These are phyloP conservation scores for Penicillium salamii DNA, from an alignment of 495 filamentous ascomycete genomes.

Conservation along the genomic window DNA sequence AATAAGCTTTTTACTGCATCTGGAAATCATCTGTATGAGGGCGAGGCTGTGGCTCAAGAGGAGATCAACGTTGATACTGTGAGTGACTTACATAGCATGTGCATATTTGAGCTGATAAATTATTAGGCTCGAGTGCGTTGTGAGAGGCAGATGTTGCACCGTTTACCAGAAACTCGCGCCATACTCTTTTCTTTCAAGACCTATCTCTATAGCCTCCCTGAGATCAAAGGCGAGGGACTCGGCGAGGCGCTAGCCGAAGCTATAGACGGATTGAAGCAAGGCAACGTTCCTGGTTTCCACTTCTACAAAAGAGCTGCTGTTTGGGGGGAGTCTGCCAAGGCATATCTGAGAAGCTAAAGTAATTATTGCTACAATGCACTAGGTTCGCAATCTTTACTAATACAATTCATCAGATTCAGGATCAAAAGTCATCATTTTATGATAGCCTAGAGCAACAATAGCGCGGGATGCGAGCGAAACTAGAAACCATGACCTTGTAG, in stretches of 20 bases:
- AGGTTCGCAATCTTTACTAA: no score
- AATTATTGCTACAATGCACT: background rate
- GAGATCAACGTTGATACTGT: no score
- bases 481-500: no score
- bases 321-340: conserved; percentile 59
- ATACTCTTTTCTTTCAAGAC: conserved; percentile 65
- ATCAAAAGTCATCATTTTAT: no score
- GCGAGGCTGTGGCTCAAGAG: no score
- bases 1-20: no score
- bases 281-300: conserved; percentile 62
- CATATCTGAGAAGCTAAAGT: conserved; percentile 45
- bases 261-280: conserved; percentile 62
- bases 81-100: no score
- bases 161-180: conserved; percentile 59
- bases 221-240: conserved; percentile 51
- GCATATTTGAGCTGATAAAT: conserved; percentile 39
- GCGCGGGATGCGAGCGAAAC: no score
- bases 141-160: conserved; percentile 69
- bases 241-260: conserved; percentile 61
- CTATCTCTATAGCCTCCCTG: no score
- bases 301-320: conserved; percentile 62
- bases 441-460: no score
- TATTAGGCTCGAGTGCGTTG: conserved; percentile 55
- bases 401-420: no score
- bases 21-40: no score